Evolutionary conservation across 306 rosid species (phyloP), one percentile per base, ranked within the genome.

Genomic region (Lupinus albus): DNA sequence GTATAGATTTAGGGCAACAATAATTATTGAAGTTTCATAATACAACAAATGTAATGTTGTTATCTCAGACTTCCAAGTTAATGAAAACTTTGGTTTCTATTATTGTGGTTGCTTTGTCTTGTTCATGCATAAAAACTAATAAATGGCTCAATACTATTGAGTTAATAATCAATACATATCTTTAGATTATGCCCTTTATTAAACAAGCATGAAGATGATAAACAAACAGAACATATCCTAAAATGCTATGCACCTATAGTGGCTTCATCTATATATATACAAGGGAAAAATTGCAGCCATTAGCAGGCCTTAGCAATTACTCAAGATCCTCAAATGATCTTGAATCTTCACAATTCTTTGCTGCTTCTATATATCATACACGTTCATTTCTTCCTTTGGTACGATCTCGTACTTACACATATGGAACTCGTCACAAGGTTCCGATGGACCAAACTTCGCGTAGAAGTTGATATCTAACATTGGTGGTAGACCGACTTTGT

Each of bases 391-490:
- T 59, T 33, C 33, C 28, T 56, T 55, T 50, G 47, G 50, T 47
- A 62, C 65, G 59, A 70, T 25, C 58, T 50, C 67, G 33, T 16
- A 56, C 62, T 68, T 52, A 62, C 51, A 73, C 58, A 80, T 55
- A 36, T 17, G 68, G 10, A 71, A 8, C 54, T 33, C 2, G 4
- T 70, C 62, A 46, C 54, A 71, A 56, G 44, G 48, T 64, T 87
- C 78, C 85, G 55, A 42, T 35, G 48, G 92, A 86, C 99, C 99
- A 90, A 54, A 88, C 94, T 76, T 93, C 94, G n/a, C 85, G 91
- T 30, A 93, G 94, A 67, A 93, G 97, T 64, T 86, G 82, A 70
- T 93, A 93, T 87, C 99, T 84, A 21, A 74, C 82, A 82, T 82
- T 89, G 67, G 71, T 68, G 51, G 73, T 32, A 11, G 53, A 17